Evolutionary conservation across 2,329 filamentous ascomycete species (phyloP), one percentile per base, ranked within the genome.

Genomic region (Diaporthe sp.): DNA sequence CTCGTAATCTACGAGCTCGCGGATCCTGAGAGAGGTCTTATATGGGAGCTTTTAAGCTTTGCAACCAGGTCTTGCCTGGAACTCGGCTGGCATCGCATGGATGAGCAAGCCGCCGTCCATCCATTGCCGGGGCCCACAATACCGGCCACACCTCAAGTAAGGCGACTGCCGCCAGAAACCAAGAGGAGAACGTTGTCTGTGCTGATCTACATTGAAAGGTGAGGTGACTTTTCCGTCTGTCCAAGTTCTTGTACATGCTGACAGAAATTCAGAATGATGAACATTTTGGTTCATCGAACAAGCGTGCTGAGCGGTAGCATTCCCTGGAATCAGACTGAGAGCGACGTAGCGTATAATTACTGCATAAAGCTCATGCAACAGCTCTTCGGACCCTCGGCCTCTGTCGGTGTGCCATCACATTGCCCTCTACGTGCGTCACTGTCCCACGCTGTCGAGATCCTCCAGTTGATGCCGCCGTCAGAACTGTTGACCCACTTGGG

Each of bases 1-100:
- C 61, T 74, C 44, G 28, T 74, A 19, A 74, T 74, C n/a, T 74
- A 74, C 61, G 72, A 74, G 72, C 72, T 74, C 34, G 60, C 72
- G 12, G 72, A 74, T 31, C 72, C 72, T 3, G 72, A 68, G 22
- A 58, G 72, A 46, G 72, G 72, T n/a, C 72, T 74, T 5, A 57
- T 74, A 51, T 74, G 72, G 72, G 72, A 74, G 53, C 51, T 74
- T 6, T 74, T 70, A 44, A 68, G 60, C 39, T 57, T 74, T 42
- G 61, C 72, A 37, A 51, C 51, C 31, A 67, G 53, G 49, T 55
- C 72, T 17, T 74, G 72, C 49, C 72, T 74, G 17, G 72, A 74
- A 31, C 49, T 74, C 17, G 72, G 72, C 22, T 74, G 72, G 72
- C 72, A 74, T 42, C 61, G 72, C n/a, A 49, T 65, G 51, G 72